Percentiles rank a stretch among this genome's conserved stretches.
Evolutionary conservation across 2,329 filamentous ascomycete species (phyloP).

Genomic region (Ophiocordyceps sinensis): DNA sequence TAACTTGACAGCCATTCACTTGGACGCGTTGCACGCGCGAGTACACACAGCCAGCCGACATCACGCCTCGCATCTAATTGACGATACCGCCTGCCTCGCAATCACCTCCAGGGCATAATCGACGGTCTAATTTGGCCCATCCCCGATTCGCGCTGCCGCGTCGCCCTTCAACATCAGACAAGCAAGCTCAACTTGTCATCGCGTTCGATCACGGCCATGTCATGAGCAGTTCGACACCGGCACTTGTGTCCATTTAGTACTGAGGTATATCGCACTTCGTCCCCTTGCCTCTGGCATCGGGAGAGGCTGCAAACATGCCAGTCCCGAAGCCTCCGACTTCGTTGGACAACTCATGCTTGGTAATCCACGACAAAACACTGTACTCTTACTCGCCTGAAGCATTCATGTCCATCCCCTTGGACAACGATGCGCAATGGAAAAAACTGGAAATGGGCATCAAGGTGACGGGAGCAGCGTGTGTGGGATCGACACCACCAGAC

Average conservation of each 20-base stretch:
- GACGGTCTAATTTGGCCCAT: background rate
- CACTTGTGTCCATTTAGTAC: background rate
- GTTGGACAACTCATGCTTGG: constrained; percentile 67
- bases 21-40: too few species aligned
- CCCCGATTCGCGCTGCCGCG: background rate
- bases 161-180: background rate
- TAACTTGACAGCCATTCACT: too few species aligned
- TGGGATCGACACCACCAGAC: constrained; percentile 50
- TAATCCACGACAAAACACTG: constrained; percentile 65
- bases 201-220: constrained; percentile 1
- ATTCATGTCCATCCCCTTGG: constrained; percentile 60
- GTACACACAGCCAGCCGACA: too few species aligned
- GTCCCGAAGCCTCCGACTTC: constrained; percentile 55
- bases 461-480: constrained; percentile 65
- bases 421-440: constrained; percentile 58
- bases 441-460: constrained; percentile 48
- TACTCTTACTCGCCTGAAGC: constrained; percentile 67
- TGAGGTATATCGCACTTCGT: background rate
- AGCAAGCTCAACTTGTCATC: background rate
- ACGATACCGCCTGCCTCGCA: too few species aligned
- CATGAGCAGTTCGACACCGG: background rate
- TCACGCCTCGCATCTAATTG: too few species aligned
- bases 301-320: constrained; percentile 39
- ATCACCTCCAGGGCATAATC: too few species aligned
- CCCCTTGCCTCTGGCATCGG: background rate